phyloP scores from a whole-genome alignment of 306 rosid species.

The Castanospermum australe region DNA sequence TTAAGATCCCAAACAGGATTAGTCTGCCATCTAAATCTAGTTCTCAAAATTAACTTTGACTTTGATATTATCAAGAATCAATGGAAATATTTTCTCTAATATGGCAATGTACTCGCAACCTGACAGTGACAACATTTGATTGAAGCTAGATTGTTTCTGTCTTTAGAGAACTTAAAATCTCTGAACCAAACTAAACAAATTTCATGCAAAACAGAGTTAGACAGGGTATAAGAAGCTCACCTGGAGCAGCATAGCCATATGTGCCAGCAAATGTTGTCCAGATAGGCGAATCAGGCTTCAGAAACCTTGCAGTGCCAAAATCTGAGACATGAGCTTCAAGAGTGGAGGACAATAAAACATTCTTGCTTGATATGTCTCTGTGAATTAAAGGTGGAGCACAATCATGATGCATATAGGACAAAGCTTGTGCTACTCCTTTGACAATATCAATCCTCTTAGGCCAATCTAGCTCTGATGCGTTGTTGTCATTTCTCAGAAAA shows the following conservation, averaged over 20 bases:
- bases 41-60: not conserved
- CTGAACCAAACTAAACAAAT: not conserved
- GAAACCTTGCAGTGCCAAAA: slow-evolving; percentile 51
- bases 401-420: slow-evolving; percentile 27
- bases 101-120: no score
- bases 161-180: not conserved
- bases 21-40: not conserved
- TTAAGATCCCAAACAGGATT: no score
- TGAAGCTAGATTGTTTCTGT: not conserved
- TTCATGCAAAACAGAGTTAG: not conserved
- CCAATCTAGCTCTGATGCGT: slow-evolving; percentile 42
- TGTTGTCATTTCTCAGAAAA: slow-evolving; percentile 24
- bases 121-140: no score
- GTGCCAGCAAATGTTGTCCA: slow-evolving; percentile 53
- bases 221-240: not conserved
- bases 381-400: slow-evolving; percentile 34
- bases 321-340: slow-evolving; percentile 44
- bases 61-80: not conserved
- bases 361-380: slow-evolving; percentile 49
- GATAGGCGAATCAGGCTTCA: slow-evolving; percentile 32
- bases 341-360: slow-evolving; percentile 29
- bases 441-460: slow-evolving; percentile 29
- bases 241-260: slow-evolving; percentile 57
- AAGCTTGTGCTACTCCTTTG: slow-evolving; percentile 36
- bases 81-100: no score